These are phyloP conservation scores for Ophiostoma triangulosporum DNA, from an alignment of 2,329 filamentous ascomycete genomes.

Conservation along the genomic window DNA sequence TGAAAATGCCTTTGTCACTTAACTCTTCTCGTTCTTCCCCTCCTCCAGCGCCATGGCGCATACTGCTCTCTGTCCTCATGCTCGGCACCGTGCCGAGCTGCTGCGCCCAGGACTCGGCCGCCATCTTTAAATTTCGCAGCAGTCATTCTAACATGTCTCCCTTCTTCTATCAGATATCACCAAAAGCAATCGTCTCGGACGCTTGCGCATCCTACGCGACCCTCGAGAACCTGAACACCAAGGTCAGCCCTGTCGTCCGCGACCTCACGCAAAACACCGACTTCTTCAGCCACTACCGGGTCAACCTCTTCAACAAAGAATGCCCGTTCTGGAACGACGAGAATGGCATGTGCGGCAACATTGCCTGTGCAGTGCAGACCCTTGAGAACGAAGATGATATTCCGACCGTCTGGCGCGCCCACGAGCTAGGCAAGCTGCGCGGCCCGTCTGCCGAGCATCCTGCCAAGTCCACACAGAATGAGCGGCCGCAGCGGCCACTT, in stretches of 20 bases:
- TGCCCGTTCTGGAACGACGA: constrained; percentile 96
- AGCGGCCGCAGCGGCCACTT: constrained; percentile 59
- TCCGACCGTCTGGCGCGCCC: constrained; percentile 78
- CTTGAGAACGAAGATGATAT: constrained; percentile 93
- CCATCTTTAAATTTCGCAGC: neutral
- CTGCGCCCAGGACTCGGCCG: constrained; percentile 9
- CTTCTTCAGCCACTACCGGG: constrained; percentile 94
- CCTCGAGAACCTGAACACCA: constrained; percentile 70
- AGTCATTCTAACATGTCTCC: neutral
- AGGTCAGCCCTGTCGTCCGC: constrained; percentile 62
- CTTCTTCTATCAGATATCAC: constrained; percentile 54
- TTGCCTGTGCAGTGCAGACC: constrained; percentile 89
- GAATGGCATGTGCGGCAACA: constrained; percentile 89
- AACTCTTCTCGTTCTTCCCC: constrained; percentile 6
- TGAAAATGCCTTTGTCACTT: neutral
- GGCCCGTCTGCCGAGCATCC: constrained; percentile 87
- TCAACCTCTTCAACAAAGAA: constrained; percentile 87
- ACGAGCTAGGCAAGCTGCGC: constrained; percentile 82
- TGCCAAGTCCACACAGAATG: constrained; percentile 56
- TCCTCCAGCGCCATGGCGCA: constrained; percentile 9
- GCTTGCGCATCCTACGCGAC: constrained; percentile 89
- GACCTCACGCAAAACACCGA: constrained; percentile 79
- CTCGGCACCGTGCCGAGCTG: neutral
- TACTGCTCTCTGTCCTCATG: neutral
- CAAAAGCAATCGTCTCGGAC: constrained; percentile 78